Base-by-base conservation (phyloP, 371 early-diverging fungal species). In the Mucor indicus region DNA sequence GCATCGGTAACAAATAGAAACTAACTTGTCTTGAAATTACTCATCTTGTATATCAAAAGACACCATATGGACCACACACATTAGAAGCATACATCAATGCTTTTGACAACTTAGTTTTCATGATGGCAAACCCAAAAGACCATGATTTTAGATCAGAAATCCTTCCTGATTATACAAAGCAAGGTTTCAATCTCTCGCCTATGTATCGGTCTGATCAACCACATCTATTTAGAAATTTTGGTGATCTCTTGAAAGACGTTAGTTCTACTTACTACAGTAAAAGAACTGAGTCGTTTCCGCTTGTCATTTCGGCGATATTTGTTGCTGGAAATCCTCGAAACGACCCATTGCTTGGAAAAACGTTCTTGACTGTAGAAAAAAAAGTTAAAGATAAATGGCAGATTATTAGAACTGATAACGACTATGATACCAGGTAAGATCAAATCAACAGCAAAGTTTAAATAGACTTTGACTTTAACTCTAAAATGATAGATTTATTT, bases 261-360 rank as follows among this genome's bases (percentile, higher is more conserved):
- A 54, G 38, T 1, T 31, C 37, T 3, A 38, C 13, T 11, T 68
- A 60, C 35, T 53, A 33, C 7, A 36, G 29, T 10, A 44, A 22
- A 21, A 23, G 35, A 9, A 19, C 8, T 12, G 11, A 39, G 15
- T 27, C 45, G 1, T 17, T 10, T 0, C 35, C 56, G n/a, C 15
- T 41, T 30, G 35, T 53, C 16, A 16, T 64, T 15, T 48, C 55
- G n/a, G 77, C 69, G 2, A 44, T 53, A 4, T 85, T 83, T 62
- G 64, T 69, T 4, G 79, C 80, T 41, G 82, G 81, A 12, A 81
- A 84, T 56, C 86, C 85, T 11, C 54, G 83, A n/a, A 82, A 80
- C 46, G 64, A 78, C 36, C 74, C 58, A 29, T 65, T 62, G 57
- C 22, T 62, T 0, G 59, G 59, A 15, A 49, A 60, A 27, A 76